Base-by-base conservation (phyloP, 2,329 filamentous ascomycete species). In the Epichloe amarillans region DNA sequence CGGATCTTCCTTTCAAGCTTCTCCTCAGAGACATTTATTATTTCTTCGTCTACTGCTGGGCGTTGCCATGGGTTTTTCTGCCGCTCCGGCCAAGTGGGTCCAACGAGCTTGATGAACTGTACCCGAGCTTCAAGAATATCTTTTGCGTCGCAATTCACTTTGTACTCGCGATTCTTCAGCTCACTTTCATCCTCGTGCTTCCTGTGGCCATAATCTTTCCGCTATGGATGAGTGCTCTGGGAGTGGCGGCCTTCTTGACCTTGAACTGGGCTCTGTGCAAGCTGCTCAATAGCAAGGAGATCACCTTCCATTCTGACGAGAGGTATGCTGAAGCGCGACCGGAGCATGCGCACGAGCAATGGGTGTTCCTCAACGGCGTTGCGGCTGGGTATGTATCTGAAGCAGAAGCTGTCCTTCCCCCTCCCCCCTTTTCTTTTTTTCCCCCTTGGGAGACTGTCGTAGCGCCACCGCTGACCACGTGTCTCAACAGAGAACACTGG, bases 311-410 rank as follows among this genome's bases (percentile, higher is more conserved):
- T 17, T 80, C 79, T 1, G 72, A 78, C 41, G 67, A 73, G 2
- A 68, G 75, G 50, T 80, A 76, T 54, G 72, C 80, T 1, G 63
- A 71, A 15, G 65, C 65, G 1, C 63, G 65, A 17, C 69, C 71
- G 0, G 71, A 77, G 55, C 74, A 80, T 61, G 69, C 70, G 11
- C 71, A 80, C 49, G 86, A 90, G 66, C 76, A 82, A 59, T 91
- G 86, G 86, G 73, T 90, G n/a, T 90, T 86, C 61, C 65, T 90
- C 48, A 90, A 90, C 59, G 86, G 86, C 1, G 79, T 89, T 30
- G 79, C 75, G 10, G 74, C 75, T 36, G 77, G 75, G 78, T 82
- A 66, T 53, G 74, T 6, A 12, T n/a, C 21, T 41, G 23, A 23
- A 23, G 23, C 23, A 23, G 7, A 19, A 19, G n/a, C 11, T 21